Evolutionary conservation across 1,139 yeast species (phyloP), one percentile per base, ranked within the genome.

Genomic region (Geotrichum candidum): DNA sequence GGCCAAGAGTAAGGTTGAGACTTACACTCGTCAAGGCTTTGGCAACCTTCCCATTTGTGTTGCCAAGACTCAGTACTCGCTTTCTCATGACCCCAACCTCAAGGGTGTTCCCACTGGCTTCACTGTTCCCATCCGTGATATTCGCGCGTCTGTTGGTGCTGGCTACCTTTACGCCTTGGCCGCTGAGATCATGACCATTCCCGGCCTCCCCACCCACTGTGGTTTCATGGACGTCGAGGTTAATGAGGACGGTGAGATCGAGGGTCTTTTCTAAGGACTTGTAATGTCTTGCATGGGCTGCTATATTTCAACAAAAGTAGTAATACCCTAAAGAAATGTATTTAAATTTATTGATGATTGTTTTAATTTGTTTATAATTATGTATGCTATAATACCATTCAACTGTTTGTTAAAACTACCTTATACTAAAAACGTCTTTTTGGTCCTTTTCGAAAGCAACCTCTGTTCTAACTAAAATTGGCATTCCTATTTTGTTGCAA

Each of bases 151-250:
- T 53, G 89, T 90, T 66, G 99, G 99, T 75, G 98, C 97, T 56
- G 98, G 98, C 13, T 94, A 94, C 77, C 82, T 94, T 73, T 92
- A 92, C 73, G 98, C 98, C 6, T 83, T 94, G 70, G 98, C 98
- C 15, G 98, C 96, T 56, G 97, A 92, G 77, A 92, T 94, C 72
- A 95, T 88, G 84, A 94, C 99, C 60, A 92, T 94, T 69, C 99
- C 99, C 35, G 99, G 99, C 65, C 82, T 94, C 74, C 96, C 98
- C 64, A 94, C 98, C 31, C 94, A 90, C 73, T 87, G 96, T 77
- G 98, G 98, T 53, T 94, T 90, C 80, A 90, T 92, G 96, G 89
- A 92, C 74, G 96, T 94, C 63, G 98, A 94, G 76, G 96, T 94
- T 65, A 87, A 88, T 73, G 92, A 87, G 60, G 87, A 90, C 64